Conservation (phyloP, 129 eudicot genomes). For the Centella asiatica region DNA sequence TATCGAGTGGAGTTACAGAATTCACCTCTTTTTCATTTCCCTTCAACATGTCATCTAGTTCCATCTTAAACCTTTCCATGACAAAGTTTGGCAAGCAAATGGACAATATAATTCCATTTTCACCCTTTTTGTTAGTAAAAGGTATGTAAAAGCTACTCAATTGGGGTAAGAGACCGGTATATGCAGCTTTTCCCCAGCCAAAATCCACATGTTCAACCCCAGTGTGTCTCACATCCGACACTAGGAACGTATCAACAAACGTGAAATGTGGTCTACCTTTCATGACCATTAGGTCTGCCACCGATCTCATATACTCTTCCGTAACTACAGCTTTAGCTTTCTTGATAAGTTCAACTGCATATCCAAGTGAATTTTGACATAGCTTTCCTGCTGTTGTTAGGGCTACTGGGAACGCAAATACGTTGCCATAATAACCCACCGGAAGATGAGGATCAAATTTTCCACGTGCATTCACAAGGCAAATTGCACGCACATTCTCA, state of each 20-base stretch:
- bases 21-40: background rate
- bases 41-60: background rate
- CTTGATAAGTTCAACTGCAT: background rate
- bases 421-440: conserved; percentile 24
- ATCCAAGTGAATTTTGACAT: background rate
- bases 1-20: background rate
- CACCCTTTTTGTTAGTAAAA: conserved; percentile 2
- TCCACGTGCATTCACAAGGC: conserved; percentile 10
- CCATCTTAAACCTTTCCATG: background rate
- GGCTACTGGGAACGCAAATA: conserved; percentile 18
- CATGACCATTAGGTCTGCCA: background rate
- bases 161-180: background rate
- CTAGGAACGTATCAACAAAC: background rate
- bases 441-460: conserved; percentile 13
- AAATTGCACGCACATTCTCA: conserved; percentile 16
- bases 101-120: background rate
- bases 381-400: conserved; percentile 21
- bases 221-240: background rate
- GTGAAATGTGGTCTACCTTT: background rate
- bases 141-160: conserved; percentile 6
- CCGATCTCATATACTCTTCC: conserved; percentile 2
- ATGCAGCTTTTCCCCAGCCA: background rate
- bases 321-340: background rate
- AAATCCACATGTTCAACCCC: background rate
- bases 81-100: background rate